Conservation (phyloP, 495 filamentous ascomycete genomes). For the Annulohypoxylon moriforme region DNA sequence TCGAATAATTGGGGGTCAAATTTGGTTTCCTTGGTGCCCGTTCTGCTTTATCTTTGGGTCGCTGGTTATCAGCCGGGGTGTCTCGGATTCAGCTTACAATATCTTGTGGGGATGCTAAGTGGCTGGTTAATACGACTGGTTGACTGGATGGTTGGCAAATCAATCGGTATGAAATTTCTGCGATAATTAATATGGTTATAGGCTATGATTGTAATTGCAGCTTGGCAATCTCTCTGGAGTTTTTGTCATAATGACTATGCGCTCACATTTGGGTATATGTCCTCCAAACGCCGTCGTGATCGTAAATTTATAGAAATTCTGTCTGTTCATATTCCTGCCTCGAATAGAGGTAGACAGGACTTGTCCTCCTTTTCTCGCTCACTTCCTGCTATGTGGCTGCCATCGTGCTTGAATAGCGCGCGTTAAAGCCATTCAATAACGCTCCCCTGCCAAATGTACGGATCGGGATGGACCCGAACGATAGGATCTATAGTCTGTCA, state of each 20-base stretch:
- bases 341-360: neutral
- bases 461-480: conserved; percentile 45
- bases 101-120: neutral
- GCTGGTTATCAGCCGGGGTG: neutral
- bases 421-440: conserved; percentile 37
- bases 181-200: neutral
- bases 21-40: neutral
- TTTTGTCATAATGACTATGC: conserved; percentile 14
- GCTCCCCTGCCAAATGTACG: conserved; percentile 43
- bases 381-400: neutral
- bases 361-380: neutral
- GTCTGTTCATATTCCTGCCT: neutral
- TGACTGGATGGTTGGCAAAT: neutral
- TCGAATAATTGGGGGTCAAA: neutral
- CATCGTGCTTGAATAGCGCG: neutral
- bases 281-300: conserved; percentile 29
- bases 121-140: neutral
- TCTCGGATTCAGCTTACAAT: neutral
- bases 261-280: conserved; percentile 37
- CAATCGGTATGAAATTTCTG: neutral
- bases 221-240: neutral
- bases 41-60: neutral
- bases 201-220: neutral
- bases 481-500: conserved; percentile 38
- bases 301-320: neutral